Base-by-base conservation (phyloP, 2,329 filamentous ascomycete genomes). In the Trichoderma hamatum region DNA sequence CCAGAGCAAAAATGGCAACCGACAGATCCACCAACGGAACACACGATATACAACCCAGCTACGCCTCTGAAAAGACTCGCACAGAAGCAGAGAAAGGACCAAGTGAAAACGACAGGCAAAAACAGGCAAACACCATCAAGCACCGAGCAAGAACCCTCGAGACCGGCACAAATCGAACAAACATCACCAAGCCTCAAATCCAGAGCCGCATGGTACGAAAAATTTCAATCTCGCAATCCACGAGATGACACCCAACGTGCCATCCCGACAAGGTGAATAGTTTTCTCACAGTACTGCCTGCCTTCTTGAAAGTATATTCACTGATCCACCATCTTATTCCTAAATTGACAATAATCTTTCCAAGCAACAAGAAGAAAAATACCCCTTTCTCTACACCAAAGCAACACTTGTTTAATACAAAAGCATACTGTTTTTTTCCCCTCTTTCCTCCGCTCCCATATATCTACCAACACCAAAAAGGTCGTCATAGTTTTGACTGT, bases 261-360 rank as follows among this genome's bases (percentile, higher is more conserved):
- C n/a, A n/a, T n/a, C n/a, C n/a, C n/a, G n/a, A 13, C 43, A 34
- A 14, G 19, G 5, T 62, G 24, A 28, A 62, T 4, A 36, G 10
- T 58, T 34, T 9, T n/a, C 54, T 36, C n/a, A n/a, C 30, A 26
- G 30, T 19, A 58, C 34, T 36, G 11, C 32, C 21, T 13, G 32
- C 19, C 30, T 58, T 58, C 19, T 61, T 28, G 9, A n/a, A 36
- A 19, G 34, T 63, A 30, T 63, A 63, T 52, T 63, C 21, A 52
- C 51, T 36, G 46, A 52, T 46, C 46, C 43, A 30, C 60, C 46
- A 30, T 26, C 30, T 24, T 39, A 52, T 34, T 62, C 51, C 21
- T 32, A 26, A 63, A 34, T 26, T 52, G 32, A 63, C 60, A 63
- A 43, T 16, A 63, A 21, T 32, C 46, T 52, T 63, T 63, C n/a